Percentiles rank a stretch among this genome's conserved stretches.
Evolutionary conservation across 192 early-diverging fungal species (phyloP).

Genomic region (Spinellus fusiger): DNA sequence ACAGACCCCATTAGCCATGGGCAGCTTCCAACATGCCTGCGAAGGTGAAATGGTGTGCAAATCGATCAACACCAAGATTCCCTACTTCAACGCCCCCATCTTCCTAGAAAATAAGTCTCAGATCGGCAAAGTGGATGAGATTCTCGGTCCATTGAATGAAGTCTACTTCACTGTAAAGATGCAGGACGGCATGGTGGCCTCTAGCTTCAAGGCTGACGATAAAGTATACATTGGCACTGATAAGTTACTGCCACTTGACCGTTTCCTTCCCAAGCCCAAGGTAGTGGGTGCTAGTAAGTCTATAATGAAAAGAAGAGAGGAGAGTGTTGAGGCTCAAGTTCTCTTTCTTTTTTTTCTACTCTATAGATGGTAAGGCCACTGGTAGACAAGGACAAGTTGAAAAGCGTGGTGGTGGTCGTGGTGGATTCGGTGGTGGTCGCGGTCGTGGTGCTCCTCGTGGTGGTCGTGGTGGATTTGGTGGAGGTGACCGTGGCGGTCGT

Average conservation of each 20-base stretch:
- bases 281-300: conserved; percentile 51
- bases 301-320: background rate
- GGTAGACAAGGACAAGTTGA: conserved; percentile 58
- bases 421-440: conserved; percentile 41
- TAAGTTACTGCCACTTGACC: conserved; percentile 90
- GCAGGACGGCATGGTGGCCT: conserved; percentile 85
- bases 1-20: conserved; percentile 60
- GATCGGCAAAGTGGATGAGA: conserved; percentile 99
- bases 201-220: conserved; percentile 85
- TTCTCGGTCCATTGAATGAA: conserved; percentile 95
- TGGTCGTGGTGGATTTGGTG: conserved; percentile 7
- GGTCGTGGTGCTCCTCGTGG: conserved; percentile 48
- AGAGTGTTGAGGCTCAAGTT: no score
- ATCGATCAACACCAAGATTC: conserved; percentile 85
- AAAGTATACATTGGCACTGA: conserved; percentile 92
- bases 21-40: conserved; percentile 88
- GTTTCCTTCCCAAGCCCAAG: conserved; percentile 95
- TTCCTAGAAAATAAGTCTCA: conserved; percentile 97
- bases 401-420: conserved; percentile 40
- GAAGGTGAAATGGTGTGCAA: conserved; percentile 97
- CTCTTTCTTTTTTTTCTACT: background rate
- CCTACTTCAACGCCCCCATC: conserved; percentile 99
- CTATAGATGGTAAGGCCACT: conserved; percentile 40
- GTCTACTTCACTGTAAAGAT: conserved; percentile 98
- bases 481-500: conserved; percentile 11